Evolutionary conservation across 495 filamentous ascomycete species (phyloP), one percentile per base, ranked within the genome.

Genomic region (Aspergillus nidulans): DNA sequence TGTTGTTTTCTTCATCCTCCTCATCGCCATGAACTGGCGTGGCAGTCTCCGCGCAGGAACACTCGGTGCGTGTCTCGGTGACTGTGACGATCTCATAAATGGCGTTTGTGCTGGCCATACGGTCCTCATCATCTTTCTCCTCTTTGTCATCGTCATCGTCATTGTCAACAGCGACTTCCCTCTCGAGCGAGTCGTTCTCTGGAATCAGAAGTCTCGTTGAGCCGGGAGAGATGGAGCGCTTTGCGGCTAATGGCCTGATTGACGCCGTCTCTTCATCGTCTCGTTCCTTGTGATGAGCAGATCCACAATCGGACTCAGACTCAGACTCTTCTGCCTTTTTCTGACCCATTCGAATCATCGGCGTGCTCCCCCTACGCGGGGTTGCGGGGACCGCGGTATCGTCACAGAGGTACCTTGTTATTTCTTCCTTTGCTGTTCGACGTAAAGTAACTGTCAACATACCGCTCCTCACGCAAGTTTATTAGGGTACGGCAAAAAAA

Each of bases 381-480:
- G 57, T 52, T n/a, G 43, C 46, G 18, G 57, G 57, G 1, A 51
- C 57, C 9, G 24, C 28, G 18, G 12, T 18, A 19, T 59, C 52
- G 28, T 55, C 19, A 47, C 57, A 59, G 42, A 59, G 43, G 28
- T 55, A 59, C 9, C 16, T 9, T 8, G 52, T 21, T 48, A 59
- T 55, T 12, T 52, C 25, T 3, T 18, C 16, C 36, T 16, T 19
- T n/a, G 25, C 56, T 59, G 24, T 49, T 16, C 26, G 12, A 39
- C n/a, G n/a, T n/a, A n/a, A n/a, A n/a, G n/a, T n/a, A 8, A 18
- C 15, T 16, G 8, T 18, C 4, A 23, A 18, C n/a, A 24, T n/a
- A n/a, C n/a, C n/a, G n/a, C n/a, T n/a, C n/a, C n/a, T n/a, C n/a
- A n/a, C n/a, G n/a, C n/a, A n/a, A n/a, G n/a, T n/a, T n/a, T n/a